phyloP scores from a whole-genome alignment of 345 rosid species.

The Salix viminalis region DNA sequence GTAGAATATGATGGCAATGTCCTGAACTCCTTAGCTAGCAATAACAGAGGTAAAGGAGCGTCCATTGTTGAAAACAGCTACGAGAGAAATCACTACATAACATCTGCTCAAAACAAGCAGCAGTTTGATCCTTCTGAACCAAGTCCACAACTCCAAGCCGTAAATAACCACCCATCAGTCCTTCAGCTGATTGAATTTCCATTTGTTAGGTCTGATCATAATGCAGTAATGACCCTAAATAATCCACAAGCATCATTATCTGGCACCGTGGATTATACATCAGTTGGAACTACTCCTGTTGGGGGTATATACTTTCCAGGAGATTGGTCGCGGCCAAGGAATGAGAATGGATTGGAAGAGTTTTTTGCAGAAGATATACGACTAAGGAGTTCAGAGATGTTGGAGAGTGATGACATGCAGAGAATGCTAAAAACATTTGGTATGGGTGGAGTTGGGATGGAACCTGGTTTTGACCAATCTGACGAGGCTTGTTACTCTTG shows the following conservation, averaged over 20 bases:
- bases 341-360: conserved; percentile 53
- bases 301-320: conserved; percentile 42
- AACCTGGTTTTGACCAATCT: conserved; percentile 43
- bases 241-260: conserved; percentile 40
- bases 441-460: conserved; percentile 47
- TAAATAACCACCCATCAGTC: conserved; percentile 31
- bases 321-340: conserved; percentile 58
- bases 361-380: conserved; percentile 66
- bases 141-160: conserved; percentile 31
- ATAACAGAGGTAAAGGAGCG: conserved; percentile 35
- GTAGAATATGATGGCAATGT: conserved; percentile 74
- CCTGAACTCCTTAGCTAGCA: conserved; percentile 46
- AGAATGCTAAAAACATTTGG: conserved; percentile 57
- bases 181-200: conserved; percentile 62
- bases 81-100: conserved; percentile 18
- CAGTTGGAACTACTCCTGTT: conserved; percentile 38
- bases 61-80: conserved; percentile 20
- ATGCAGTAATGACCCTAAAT: conserved; percentile 29
- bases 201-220: conserved; percentile 42
- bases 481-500: conserved; percentile 58
- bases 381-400: conserved; percentile 78
- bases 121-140: conserved; percentile 33
- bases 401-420: conserved; percentile 87
- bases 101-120: conserved; percentile 30
- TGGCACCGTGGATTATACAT: conserved; percentile 40